Evolutionary conservation across 2,329 filamentous ascomycete genomes (phyloP).

Genomic region (Aspergillus quadrilineatus): DNA sequence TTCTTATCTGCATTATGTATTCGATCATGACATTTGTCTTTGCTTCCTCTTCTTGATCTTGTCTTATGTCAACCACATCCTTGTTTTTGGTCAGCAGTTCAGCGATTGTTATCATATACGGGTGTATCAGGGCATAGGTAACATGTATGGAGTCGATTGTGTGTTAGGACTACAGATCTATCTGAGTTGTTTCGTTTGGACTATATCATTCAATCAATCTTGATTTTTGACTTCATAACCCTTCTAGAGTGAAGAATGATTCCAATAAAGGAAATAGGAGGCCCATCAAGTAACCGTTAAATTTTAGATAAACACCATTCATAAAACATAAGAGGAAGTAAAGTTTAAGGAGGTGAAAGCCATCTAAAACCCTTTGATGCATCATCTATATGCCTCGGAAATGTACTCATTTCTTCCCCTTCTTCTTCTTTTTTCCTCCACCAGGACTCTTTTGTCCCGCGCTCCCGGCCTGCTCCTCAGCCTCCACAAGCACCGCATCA

Average conservation of each 20-base stretch:
- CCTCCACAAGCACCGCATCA: conserved; percentile 75
- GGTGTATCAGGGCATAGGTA: neutral
- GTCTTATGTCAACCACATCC: conserved; percentile 1
- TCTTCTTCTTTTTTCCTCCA: conserved; percentile 39
- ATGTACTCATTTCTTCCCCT: conserved; percentile 45
- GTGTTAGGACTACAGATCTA: neutral
- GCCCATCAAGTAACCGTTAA: conserved; percentile 7
- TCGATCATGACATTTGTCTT: neutral
- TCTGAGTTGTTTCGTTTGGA: neutral
- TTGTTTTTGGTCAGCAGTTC: conserved; percentile 5
- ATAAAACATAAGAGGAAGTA: conserved; percentile 8
- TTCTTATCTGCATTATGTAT: neutral
- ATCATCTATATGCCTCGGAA: conserved; percentile 1
- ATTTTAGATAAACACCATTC: neutral
- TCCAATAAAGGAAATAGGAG: too few relatives aligned
- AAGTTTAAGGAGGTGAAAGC: conserved; percentile 1
- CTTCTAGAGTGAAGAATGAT: too few relatives aligned
- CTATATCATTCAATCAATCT: neutral
- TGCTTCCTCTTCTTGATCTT: conserved; percentile 7
- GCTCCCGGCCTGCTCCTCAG: conserved; percentile 46
- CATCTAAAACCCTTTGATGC: neutral
- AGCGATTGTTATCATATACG: conserved; percentile 2
- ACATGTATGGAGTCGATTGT: neutral
- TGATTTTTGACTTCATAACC: too few relatives aligned
- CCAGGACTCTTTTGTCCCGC: conserved; percentile 14